A percentile compares a stretch with the other conserved stretches of the same genome.
Conservation (phyloP, 2,329 filamentous ascomycete species). For the Cytospora piceicola region DNA sequence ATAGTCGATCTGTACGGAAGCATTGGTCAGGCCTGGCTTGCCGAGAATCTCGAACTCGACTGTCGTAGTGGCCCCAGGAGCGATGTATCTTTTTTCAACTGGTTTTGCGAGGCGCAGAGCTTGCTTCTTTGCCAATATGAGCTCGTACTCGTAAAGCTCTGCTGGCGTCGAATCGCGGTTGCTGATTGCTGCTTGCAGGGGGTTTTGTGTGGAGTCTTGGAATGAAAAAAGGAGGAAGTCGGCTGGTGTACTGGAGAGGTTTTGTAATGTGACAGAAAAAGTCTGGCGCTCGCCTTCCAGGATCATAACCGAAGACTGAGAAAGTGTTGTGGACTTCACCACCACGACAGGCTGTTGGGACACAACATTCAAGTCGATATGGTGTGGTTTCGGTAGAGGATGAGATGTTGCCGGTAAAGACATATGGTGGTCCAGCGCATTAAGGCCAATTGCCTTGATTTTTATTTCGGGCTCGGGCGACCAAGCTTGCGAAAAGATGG, state of each 20-base stretch:
- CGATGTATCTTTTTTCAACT: conserved; percentile 62
- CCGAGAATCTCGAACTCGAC: conserved; percentile 87
- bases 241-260: conserved; percentile 74
- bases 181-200: conserved; percentile 73
- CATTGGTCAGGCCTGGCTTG: conserved; percentile 80
- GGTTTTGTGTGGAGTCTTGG: conserved; percentile 81
- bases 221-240: conserved; percentile 89
- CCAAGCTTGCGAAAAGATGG: conserved; percentile 81
- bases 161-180: conserved; percentile 77
- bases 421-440: conserved; percentile 55
- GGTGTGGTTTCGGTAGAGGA: conserved; percentile 49
- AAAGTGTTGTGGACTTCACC: conserved; percentile 75
- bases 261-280: conserved; percentile 81
- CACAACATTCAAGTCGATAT: conserved; percentile 73
- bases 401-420: conserved; percentile 43
- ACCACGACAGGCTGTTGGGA: conserved; percentile 76
- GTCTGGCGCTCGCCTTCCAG: conserved; percentile 82
- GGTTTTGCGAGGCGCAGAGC: conserved; percentile 63
- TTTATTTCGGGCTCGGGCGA: conserved; percentile 70
- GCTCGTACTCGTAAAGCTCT: conserved; percentile 84
- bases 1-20: conserved; percentile 83
- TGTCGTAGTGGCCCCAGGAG: conserved; percentile 66
- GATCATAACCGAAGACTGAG: conserved; percentile 87
- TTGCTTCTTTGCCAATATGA: conserved; percentile 75
- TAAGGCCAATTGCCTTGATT: conserved; percentile 74